phyloP scores from a whole-genome alignment of 345 rosid genomes.

The Lepidium didymum region DNA sequence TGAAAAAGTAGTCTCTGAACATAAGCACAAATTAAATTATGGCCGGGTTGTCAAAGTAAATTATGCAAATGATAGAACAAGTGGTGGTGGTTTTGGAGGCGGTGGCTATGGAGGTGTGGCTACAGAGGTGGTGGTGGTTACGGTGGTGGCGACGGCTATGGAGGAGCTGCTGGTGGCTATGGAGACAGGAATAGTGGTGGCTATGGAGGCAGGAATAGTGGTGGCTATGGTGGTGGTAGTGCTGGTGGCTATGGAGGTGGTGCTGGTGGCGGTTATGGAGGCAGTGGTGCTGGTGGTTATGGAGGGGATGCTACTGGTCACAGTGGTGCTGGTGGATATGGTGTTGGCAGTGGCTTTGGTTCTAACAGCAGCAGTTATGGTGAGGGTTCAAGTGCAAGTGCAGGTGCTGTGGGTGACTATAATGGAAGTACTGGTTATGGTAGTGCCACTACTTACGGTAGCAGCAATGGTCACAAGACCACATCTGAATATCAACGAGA shows the following conservation, averaged over 20 bases:
- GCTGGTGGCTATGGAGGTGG: not conserved
- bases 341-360: conserved; percentile 24
- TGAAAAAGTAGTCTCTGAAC: too few relatives aligned
- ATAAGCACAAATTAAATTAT: conserved; percentile 1
- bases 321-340: conserved; percentile 20
- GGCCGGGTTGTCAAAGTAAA: conserved; percentile 77
- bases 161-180: too few relatives aligned
- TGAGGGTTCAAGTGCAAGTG: conserved; percentile 18
- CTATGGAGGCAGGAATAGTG: too few relatives aligned
- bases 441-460: conserved; percentile 12
- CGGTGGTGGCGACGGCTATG: conserved; percentile 24
- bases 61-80: conserved; percentile 65
- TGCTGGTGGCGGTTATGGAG: conserved; percentile 15
- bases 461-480: conserved; percentile 11
- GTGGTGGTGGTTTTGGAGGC: conserved; percentile 35
- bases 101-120: conserved; percentile 22
- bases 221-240: conserved; percentile 27
- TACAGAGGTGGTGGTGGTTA: conserved; percentile 18
- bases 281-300: conserved; percentile 15
- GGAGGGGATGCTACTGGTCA: not conserved
- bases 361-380: conserved; percentile 17
- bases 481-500: not conserved
- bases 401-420: conserved; percentile 27
- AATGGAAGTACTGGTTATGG: conserved; percentile 32
- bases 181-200: too few relatives aligned